Evolutionary conservation across 768 basidiomycete genomes (phyloP), one percentile per base, ranked within the genome.

Genomic region (Leccinum ochraceum): DNA sequence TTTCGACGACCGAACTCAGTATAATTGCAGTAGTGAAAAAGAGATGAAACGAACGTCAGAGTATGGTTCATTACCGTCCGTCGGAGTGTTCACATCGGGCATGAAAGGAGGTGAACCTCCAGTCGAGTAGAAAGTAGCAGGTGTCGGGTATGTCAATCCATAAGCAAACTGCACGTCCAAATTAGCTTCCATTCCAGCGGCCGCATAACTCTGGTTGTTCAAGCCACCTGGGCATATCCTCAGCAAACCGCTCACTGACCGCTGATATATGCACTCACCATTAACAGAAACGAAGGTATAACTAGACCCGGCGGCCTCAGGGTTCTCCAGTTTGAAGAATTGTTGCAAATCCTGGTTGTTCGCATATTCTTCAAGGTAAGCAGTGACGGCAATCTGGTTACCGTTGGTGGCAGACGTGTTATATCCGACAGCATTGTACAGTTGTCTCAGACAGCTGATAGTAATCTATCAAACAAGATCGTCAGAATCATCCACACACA

Each of bases 101-200:
- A 73, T 78, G 71, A 82, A 88, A 22, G 85, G 86, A 2, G 88
- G 86, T 4, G 76, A 63, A 5, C 89, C 88, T 16, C 77, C 81
- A 26, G 88, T 89, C 0, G 87, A 83, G 63, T 77, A 89, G 63
- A 86, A 86, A 5, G 80, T 83, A 6, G 75, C 77, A 4, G 82
- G 82, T 5, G 82, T 87, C 1, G 88, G 88, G 67, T 80, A 82
- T 5, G 86, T 78, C 28, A 91, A 58, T 20, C 89, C 89, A 60
- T 82, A 86, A 1, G 82, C 86, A 69, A 84, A 87, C 67, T 90
- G 87, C 6, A 81, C 80, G 61, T 90, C 88, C 32, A 91, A 73
- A 61, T 87, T 80, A 3, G 88, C 89, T 70, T 92, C 90, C 3
- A 58, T 66, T 1, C 88, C 88, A 17, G 88, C 83, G 13, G 76